Evolutionary conservation across 1,284 basidiomycete species (phyloP).

Genomic region (Trametes pubescens): DNA sequence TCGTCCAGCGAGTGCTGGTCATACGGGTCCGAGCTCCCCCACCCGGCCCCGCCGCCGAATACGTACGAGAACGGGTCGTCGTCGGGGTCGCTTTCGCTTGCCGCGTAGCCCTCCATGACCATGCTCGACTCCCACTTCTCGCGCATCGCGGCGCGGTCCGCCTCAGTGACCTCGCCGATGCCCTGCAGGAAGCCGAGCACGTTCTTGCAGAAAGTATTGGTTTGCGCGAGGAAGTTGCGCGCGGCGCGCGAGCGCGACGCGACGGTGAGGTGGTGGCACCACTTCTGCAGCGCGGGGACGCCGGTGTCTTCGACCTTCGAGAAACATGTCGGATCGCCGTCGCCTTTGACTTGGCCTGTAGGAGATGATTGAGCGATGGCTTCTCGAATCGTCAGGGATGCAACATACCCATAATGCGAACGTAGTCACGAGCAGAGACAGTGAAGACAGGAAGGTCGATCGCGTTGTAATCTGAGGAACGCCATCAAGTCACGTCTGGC

Average conservation of each 20-base stretch:
- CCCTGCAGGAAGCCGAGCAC: constrained; percentile 58
- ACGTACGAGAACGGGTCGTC: constrained; percentile 21
- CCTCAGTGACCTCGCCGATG: constrained; percentile 57
- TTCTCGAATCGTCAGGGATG: background rate
- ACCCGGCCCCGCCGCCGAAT: constrained; percentile 10
- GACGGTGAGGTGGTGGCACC: constrained; percentile 64
- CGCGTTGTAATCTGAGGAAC: constrained; percentile 56
- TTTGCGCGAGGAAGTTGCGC: constrained; percentile 53
- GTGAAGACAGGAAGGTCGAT: constrained; percentile 71
- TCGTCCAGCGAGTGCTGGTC: constrained; percentile 43
- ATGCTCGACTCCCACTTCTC: constrained; percentile 58
- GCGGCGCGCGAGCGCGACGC: constrained; percentile 63
- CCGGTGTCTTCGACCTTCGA: constrained; percentile 60
- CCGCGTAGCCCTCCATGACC: constrained; percentile 34
- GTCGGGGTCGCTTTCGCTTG: constrained; percentile 28
- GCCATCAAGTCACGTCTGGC: background rate
- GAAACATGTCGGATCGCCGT: constrained; percentile 65
- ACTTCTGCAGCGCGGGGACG: constrained; percentile 62
- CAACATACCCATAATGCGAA: constrained; percentile 37
- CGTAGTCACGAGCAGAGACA: constrained; percentile 67
- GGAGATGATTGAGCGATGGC: background rate
- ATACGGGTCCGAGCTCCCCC: constrained; percentile 42
- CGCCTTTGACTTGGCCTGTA: constrained; percentile 62
- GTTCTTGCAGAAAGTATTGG: constrained; percentile 57
- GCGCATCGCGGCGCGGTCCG: constrained; percentile 58